phyloP scores from a whole-genome alignment of 2,329 filamentous ascomycete species.

The Ascochyta fabae region DNA sequence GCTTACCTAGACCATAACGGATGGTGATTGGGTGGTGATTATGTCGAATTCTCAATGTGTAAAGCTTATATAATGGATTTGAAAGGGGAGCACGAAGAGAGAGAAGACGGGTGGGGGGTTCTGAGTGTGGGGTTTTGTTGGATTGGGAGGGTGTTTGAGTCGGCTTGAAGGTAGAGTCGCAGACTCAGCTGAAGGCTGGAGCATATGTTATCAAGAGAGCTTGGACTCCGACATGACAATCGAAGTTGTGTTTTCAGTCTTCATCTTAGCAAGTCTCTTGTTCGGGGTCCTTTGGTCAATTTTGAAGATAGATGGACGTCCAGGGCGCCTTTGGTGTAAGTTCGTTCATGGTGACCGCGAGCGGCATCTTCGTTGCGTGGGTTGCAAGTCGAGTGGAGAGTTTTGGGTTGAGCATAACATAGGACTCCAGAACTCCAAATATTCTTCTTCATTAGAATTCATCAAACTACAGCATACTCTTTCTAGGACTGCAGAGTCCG shows the following conservation, averaged over 20 bases:
- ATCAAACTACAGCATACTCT: too few relatives aligned
- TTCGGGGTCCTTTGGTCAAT: constrained; percentile 32
- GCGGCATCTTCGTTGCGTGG: background rate
- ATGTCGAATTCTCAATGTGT: background rate
- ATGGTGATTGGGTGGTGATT: background rate
- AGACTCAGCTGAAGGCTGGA: constrained; percentile 33
- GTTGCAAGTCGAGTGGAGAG: background rate
- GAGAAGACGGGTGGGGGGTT: too few relatives aligned
- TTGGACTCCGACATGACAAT: constrained; percentile 26
- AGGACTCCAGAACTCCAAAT: too few relatives aligned
- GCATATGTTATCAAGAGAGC: constrained; percentile 31
- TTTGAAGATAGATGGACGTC: constrained; percentile 31
- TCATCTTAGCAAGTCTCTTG: constrained; percentile 24
- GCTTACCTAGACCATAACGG: constrained; percentile 1
- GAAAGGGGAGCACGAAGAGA: too few relatives aligned
- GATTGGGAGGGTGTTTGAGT: too few relatives aligned
- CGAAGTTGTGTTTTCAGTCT: constrained; percentile 19
- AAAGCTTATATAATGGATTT: too few relatives aligned
- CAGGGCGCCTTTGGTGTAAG: constrained; percentile 35
- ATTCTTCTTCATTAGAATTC: too few relatives aligned
- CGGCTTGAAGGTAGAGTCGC: constrained; percentile 18
- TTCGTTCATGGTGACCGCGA: constrained; percentile 19
- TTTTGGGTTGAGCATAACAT: background rate
- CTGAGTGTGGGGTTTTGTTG: too few relatives aligned
- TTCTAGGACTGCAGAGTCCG: too few relatives aligned